These are phyloP conservation scores for Aquilaria agallochum DNA, from an alignment of 441 rosid species.

Conservation along the genomic window DNA sequence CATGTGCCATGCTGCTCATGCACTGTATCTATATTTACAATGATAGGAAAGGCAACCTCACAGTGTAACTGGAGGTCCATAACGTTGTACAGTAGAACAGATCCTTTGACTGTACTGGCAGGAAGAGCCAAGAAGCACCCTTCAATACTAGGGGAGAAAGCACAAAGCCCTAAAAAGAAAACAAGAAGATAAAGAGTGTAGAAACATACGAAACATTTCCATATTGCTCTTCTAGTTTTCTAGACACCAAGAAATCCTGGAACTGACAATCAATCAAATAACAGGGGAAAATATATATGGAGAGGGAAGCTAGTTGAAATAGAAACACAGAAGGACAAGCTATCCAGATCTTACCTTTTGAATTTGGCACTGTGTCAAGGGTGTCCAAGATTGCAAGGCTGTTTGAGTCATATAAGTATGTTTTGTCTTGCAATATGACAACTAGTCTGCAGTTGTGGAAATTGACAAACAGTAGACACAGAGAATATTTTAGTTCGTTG, in stretches of 20 bases:
- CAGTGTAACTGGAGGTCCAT: conserved; percentile 76
- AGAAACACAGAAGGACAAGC: background rate
- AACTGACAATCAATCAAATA: background rate
- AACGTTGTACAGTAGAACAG: conserved; percentile 82
- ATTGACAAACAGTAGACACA: background rate
- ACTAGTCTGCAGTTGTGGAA: conserved; percentile 54
- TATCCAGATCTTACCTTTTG: conserved; percentile 45
- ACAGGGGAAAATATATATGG: background rate
- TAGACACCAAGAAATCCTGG: background rate
- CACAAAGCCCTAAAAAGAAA: conserved; percentile 63
- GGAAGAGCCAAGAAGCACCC: conserved; percentile 96
- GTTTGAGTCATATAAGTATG: conserved; percentile 72
- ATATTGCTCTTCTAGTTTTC: background rate
- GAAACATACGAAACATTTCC: background rate
- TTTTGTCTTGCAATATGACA: conserved; percentile 82
- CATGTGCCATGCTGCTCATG: too few relatives aligned
- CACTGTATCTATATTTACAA: background rate
- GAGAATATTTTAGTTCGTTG: too few relatives aligned
- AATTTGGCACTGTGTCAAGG: conserved; percentile 75
- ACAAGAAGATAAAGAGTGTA: conserved; percentile 1
- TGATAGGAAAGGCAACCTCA: conserved; percentile 46
- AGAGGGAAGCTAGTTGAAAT: background rate
- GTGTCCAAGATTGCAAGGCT: conserved; percentile 69
- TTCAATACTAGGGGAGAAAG: conserved; percentile 75
- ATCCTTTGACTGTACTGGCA: conserved; percentile 74